phyloP scores from a whole-genome alignment of 768 basidiomycete genomes.

The Termitomyces sp. region DNA sequence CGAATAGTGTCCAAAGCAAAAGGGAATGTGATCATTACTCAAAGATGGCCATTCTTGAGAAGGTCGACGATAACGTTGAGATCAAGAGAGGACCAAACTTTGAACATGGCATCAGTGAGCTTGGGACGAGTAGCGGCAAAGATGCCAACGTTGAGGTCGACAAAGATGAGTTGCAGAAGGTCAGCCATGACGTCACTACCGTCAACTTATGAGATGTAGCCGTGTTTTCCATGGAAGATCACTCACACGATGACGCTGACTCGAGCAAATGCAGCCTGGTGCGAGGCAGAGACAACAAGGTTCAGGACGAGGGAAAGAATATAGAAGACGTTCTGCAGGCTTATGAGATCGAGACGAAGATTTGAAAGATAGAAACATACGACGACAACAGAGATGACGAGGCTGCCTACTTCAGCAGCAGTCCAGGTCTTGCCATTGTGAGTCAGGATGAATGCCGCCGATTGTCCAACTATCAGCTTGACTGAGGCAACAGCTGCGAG shows the following conservation, averaged over 20 bases:
- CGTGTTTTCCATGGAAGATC: neutral
- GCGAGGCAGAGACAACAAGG: neutral
- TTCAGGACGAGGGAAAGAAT: neutral
- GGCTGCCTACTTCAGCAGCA: neutral
- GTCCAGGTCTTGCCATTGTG: neutral
- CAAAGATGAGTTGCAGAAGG: neutral
- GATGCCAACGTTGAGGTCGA: neutral
- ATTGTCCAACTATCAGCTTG: neutral
- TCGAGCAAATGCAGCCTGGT: neutral
- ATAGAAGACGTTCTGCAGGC: neutral
- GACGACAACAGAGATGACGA: neutral
- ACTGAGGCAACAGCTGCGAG: neutral
- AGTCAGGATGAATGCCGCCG: neutral
- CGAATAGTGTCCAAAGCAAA: neutral
- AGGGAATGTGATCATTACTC: neutral
- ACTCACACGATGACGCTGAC: neutral
- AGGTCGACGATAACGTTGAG: neutral
- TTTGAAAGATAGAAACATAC: neutral
- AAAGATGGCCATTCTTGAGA: neutral
- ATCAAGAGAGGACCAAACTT: neutral
- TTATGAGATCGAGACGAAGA: neutral
- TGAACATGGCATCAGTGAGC: neutral
- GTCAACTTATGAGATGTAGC: neutral
- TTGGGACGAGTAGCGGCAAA: neutral
- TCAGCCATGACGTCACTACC: neutral